Conservation (phyloP, 2,329 filamentous ascomycete species). For the Cladophialophora yegresii region DNA sequence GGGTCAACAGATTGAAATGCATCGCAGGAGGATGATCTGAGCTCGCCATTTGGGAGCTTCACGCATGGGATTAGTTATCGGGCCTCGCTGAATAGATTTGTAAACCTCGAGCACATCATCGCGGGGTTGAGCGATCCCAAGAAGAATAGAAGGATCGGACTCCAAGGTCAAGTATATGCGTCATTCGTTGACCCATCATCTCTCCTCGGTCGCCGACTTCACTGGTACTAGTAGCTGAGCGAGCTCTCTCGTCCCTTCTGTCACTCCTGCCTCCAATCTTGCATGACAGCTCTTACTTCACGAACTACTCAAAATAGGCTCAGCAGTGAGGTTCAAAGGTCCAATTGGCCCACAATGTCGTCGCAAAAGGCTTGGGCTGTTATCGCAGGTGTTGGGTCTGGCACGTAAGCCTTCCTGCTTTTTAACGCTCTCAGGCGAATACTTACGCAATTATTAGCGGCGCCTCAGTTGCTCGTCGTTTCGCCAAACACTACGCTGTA, state of each 20-base stretch:
- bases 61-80: conserved; percentile 28
- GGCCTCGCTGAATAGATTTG: conserved; percentile 22
- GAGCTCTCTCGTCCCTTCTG: background rate
- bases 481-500: conserved; percentile 60
- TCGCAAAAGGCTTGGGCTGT: conserved; percentile 47
- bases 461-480: conserved; percentile 61
- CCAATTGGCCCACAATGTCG: conserved; percentile 30
- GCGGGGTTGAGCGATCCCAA: conserved; percentile 25
- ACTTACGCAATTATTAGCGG: conserved; percentile 44
- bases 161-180: background rate
- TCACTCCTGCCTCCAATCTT: background rate
- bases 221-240: background rate
- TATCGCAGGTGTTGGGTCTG: conserved; percentile 52
- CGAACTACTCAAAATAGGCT: conserved; percentile 21
- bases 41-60: background rate
- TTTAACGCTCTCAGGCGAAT: background rate
- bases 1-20: background rate
- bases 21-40: background rate
- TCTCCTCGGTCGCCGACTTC: background rate
- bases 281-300: background rate
- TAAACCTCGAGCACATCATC: conserved; percentile 32
- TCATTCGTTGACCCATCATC: background rate
- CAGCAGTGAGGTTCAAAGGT: conserved; percentile 15
- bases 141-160: background rate
- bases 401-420: conserved; percentile 39